Evolutionary conservation across 768 basidiomycete genomes (phyloP).

Genomic region (Termitomyces eurrhizus): DNA sequence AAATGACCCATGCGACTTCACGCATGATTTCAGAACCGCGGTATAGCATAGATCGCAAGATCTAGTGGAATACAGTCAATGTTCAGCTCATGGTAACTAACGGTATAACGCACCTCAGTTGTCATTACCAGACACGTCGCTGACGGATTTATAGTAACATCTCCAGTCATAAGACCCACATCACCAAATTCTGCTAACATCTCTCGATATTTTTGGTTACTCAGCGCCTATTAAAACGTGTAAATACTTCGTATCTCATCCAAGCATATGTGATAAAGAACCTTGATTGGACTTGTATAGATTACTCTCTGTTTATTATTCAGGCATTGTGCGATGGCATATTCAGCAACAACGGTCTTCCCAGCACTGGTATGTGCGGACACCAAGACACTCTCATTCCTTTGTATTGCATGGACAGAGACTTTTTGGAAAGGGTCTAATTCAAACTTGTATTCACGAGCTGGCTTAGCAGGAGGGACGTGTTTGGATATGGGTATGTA

Average conservation of each 20-base stretch:
- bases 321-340: conserved; percentile 96
- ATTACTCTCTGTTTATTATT: conserved; percentile 94
- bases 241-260: conserved; percentile 8
- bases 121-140: conserved; percentile 99
- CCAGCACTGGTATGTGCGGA: conserved; percentile 99
- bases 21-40: conserved; percentile 99
- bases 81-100: neutral
- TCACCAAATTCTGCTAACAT: conserved; percentile 97
- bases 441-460: conserved; percentile 90
- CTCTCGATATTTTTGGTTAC: conserved; percentile 99
- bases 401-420: conserved; percentile 90
- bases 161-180: conserved; percentile 98
- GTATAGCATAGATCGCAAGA: conserved; percentile 97
- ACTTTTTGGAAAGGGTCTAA: conserved; percentile 97
- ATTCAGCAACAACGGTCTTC: conserved; percentile 99
- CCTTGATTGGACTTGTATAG: conserved; percentile 99
- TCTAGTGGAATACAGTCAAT: conserved; percentile 42
- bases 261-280: conserved; percentile 35
- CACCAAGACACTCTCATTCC: conserved; percentile 96
- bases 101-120: conserved; percentile 67
- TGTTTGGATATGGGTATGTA: conserved; percentile 91
- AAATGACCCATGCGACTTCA: conserved; percentile 99
- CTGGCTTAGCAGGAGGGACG: conserved; percentile 87
- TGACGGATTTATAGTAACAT: conserved; percentile 97
- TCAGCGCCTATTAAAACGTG: conserved; percentile 69